Conservation (phyloP, 2,329 filamentous ascomycete genomes). For the Colletotrichum cereale region DNA sequence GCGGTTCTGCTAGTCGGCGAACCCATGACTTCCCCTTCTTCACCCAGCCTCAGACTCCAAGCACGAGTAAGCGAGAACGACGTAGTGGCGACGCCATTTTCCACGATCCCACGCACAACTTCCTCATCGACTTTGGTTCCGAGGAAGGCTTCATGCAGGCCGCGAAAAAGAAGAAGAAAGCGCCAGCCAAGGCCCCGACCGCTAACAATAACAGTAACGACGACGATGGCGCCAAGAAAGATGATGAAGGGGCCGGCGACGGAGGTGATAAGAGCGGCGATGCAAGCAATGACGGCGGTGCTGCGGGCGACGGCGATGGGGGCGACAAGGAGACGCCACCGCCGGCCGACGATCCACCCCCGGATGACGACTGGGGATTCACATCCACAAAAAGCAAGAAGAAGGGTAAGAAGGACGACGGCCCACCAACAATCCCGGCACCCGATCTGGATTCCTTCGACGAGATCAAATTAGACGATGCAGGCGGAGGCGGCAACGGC, state of each 20-base stretch:
- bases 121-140: slow-evolving; percentile 69
- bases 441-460: slow-evolving; percentile 64
- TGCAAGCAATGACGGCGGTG: slow-evolving; percentile 33
- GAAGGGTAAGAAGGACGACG: slow-evolving; percentile 62
- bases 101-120: slow-evolving; percentile 58
- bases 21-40: slow-evolving; percentile 42
- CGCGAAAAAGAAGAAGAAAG: slow-evolving; percentile 69
- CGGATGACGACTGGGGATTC: slow-evolving; percentile 67
- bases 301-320: slow-evolving; percentile 44
- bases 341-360: slow-evolving; percentile 53
- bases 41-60: slow-evolving; percentile 43
- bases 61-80: slow-evolving; percentile 41
- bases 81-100: slow-evolving; percentile 54
- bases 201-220: slow-evolving; percentile 57
- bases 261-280: slow-evolving; percentile 47
- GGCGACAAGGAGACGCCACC: slow-evolving; percentile 45
- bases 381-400: slow-evolving; percentile 64
- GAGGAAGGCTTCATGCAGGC: slow-evolving; percentile 67
- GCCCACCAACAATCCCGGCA: slow-evolving; percentile 47
- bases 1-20: slow-evolving; percentile 48
- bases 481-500: slow-evolving; percentile 53
- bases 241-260: slow-evolving; percentile 52
- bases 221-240: slow-evolving; percentile 55
- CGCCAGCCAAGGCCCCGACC: slow-evolving; percentile 55
- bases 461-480: slow-evolving; percentile 75